Percentiles rank a stretch among this genome's conserved stretches.
phyloP scores from a whole-genome alignment of 2,329 filamentous ascomycete genomes.

The Xylariaceae sp. region DNA sequence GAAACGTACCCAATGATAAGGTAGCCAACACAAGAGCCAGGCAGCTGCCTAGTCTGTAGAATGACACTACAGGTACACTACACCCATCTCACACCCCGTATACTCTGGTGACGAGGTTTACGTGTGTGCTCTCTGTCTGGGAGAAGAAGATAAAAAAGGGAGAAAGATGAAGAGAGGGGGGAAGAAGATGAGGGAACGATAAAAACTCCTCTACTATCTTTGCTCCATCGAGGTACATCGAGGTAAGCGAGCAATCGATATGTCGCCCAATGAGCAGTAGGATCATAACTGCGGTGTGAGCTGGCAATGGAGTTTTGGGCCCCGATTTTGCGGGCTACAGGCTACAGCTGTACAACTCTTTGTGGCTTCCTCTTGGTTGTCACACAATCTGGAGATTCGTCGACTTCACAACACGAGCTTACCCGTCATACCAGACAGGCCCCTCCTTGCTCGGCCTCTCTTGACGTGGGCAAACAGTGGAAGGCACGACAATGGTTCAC shows the following conservation, averaged over 20 bases:
- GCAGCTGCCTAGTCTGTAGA: constrained; percentile 5
- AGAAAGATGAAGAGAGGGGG: background rate
- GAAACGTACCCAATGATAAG: constrained; percentile 10
- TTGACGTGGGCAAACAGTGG: background rate
- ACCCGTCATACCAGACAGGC: background rate
- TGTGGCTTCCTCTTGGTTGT: background rate
- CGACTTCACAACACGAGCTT: background rate
- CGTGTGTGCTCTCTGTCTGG: background rate
- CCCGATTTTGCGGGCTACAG: background rate
- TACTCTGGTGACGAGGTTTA: constrained; percentile 1
- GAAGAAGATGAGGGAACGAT: background rate
- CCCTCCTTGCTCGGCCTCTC: constrained; percentile 1
- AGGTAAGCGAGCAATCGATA: constrained; percentile 9
- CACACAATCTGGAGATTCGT: background rate
- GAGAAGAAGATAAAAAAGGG: constrained; percentile 2
- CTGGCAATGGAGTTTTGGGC: constrained; percentile 13
- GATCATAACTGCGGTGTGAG: constrained; percentile 16
- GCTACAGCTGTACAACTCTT: background rate
- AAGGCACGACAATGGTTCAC: constrained; percentile 11
- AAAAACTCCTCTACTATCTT: background rate
- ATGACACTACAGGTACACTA: constrained; percentile 4
- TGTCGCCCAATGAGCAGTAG: constrained; percentile 4
- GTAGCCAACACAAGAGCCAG: background rate
- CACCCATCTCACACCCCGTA: constrained; percentile 9
- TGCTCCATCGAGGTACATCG: background rate